These are phyloP conservation scores for Solanum piurae DNA, from an alignment of 257 asterid genomes.

Conservation along the genomic window DNA sequence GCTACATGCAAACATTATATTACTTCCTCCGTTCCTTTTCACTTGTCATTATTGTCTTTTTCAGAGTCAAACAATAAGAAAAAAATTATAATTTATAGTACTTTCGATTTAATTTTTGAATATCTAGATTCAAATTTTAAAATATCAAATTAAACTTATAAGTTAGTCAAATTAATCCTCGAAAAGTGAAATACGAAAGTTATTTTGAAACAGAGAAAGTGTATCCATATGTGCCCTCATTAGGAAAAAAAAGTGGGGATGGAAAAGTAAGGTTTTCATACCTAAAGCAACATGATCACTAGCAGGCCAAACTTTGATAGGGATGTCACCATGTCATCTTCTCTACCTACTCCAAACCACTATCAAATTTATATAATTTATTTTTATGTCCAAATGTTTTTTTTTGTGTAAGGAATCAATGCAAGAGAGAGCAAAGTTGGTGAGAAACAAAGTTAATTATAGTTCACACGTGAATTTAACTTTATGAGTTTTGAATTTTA, in stretches of 20 bases:
- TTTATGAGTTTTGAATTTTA: no score
- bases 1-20: neutral
- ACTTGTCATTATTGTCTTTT: neutral
- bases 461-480: no score
- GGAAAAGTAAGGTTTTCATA: conserved; percentile 8
- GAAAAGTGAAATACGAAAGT: neutral
- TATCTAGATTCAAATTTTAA: no score
- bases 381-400: neutral
- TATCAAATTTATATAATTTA: neutral
- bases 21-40: neutral
- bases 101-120: no score
- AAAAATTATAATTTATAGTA: no score
- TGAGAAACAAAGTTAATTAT: neutral
- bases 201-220: neutral
- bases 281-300: conserved; percentile 38
- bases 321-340: conserved; percentile 46
- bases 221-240: conserved; percentile 1
- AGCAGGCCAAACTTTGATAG: conserved; percentile 37
- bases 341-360: conserved; percentile 71
- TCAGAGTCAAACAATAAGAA: no score
- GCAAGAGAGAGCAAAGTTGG: neutral
- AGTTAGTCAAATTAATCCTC: neutral
- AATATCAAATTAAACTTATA: no score
- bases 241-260: neutral
- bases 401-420: neutral